Evolutionary conservation across 192 early-diverging fungal genomes (phyloP), one percentile per base, ranked within the genome.

Genomic region (Chytriomyces sp.): DNA sequence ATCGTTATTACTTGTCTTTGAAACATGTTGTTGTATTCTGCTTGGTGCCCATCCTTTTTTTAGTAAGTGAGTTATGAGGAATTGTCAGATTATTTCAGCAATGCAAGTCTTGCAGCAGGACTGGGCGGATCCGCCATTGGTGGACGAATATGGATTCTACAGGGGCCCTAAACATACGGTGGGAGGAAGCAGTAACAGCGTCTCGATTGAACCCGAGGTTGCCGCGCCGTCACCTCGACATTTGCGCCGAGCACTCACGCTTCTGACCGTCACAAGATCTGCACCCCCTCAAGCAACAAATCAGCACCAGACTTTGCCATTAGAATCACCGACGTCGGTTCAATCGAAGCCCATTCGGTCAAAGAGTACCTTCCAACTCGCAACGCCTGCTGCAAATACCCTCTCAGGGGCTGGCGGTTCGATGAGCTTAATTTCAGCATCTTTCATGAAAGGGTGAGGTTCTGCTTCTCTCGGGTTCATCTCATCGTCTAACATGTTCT

Each of bases 71-170:
- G 13, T 13, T 20, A 5, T 13, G 53, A n/a, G 53, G 53, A 57
- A 57, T 57, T 57, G 53, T 57, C 53, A 57, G 16, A n/a, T 57
- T 20, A 13, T 13, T 57, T 57, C 53, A 57, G 35, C 53, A 13
- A 57, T 20, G 20, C 53, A 20, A 57, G 53, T 13, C 53, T n/a
- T n/a, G 20, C 53, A 57, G 20, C 53, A 20, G 13, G 53, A n/a
- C 20, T 57, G 3, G 16, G 53, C 53, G 53, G 3, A 20, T 20
- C 65, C 23, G 8, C 20, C 24, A 16, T 13, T 45, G 13, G 65
- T 67, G 35, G 45, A 67, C 65, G 65, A 67, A 45, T 67, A 45
- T 43, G 65, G 65, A 11, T 67, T 67, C 65, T 45, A 18, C 5
- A 43, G 28, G 11, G 11, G 18, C 23, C 11, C 44, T 0, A 45